phyloP scores from a whole-genome alignment of 2,329 filamentous ascomycete genomes.

The Talaromyces piceae region DNA sequence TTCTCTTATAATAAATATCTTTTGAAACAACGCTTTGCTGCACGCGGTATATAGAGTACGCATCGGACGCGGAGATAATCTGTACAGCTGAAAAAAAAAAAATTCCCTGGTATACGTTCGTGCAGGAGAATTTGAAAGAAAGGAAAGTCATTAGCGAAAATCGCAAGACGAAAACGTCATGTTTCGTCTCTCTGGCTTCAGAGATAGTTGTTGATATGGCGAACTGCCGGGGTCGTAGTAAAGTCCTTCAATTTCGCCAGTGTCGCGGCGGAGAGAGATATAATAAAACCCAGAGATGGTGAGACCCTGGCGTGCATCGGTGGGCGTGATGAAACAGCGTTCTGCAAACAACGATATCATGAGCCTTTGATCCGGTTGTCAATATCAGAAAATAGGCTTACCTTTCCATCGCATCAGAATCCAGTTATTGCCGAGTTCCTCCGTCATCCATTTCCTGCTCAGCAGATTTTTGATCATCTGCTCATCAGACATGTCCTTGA shows the following conservation, averaged over 20 bases:
- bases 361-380: too few relatives aligned
- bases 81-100: too few relatives aligned
- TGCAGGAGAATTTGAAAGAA: neutral
- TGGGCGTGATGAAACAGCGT: constrained; percentile 43
- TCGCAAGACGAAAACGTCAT: constrained; percentile 37
- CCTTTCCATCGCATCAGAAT: constrained; percentile 48
- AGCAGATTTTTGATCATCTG: constrained; percentile 38
- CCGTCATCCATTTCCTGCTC: constrained; percentile 38
- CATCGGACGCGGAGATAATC: too few relatives aligned
- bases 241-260: constrained; percentile 40
- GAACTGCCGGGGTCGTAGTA: constrained; percentile 45
- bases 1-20: too few relatives aligned
- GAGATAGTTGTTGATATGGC: constrained; percentile 41
- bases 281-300: constrained; percentile 47
- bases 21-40: too few relatives aligned
- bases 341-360: constrained; percentile 26
- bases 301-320: constrained; percentile 39
- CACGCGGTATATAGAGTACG: too few relatives aligned
- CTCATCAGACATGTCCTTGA: constrained; percentile 38
- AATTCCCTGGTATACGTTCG: too few relatives aligned
- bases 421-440: constrained; percentile 36
- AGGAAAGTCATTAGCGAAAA: constrained; percentile 26
- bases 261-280: constrained; percentile 39
- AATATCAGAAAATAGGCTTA: constrained; percentile 21
- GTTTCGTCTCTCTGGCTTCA: constrained; percentile 33